These are phyloP conservation scores for Botrytis squamosa DNA, from an alignment of 2,329 filamentous ascomycete genomes.

Conservation along the genomic window DNA sequence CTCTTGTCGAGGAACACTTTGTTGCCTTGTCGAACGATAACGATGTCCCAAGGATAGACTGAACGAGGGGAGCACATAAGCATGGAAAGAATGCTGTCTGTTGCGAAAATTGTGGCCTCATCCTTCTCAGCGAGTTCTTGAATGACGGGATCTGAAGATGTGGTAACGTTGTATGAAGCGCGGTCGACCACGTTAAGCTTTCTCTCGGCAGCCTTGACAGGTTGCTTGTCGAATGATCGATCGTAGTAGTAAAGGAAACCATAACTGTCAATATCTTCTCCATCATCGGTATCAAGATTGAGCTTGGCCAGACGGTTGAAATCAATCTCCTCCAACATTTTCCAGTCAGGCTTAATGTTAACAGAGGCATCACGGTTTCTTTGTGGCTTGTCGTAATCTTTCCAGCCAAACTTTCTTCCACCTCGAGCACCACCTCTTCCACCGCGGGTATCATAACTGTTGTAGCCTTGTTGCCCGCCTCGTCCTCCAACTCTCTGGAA, in stretches of 20 bases:
- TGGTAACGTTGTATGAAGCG: slow-evolving; percentile 97
- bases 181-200: slow-evolving; percentile 88
- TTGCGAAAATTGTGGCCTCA: slow-evolving; percentile 95
- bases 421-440: slow-evolving; percentile 69
- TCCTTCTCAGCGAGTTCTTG: slow-evolving; percentile 95
- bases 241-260: slow-evolving; percentile 99
- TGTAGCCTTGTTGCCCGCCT: slow-evolving; percentile 65
- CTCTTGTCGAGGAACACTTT: slow-evolving; percentile 99
- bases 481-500: slow-evolving; percentile 73
- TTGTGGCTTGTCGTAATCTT: slow-evolving; percentile 97
- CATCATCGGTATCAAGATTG: slow-evolving; percentile 90
- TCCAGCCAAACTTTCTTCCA: slow-evolving; percentile 93
- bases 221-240: slow-evolving; percentile 88
- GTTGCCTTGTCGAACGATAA: slow-evolving; percentile 88
- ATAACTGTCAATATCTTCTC: slow-evolving; percentile 92
- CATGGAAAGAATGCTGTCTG: slow-evolving; percentile 96
- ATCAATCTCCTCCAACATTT: slow-evolving; percentile 95
- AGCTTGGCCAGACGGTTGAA: slow-evolving; percentile 94
- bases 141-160: slow-evolving; percentile 92
- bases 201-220: slow-evolving; percentile 83
- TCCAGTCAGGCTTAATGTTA: slow-evolving; percentile 94
- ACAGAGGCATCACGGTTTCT: slow-evolving; percentile 95
- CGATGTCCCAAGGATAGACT: slow-evolving; percentile 97
- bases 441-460: slow-evolving; percentile 67
- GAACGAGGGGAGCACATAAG: slow-evolving; percentile 97